Evolutionary conservation across 192 early-diverging fungal species (phyloP), one percentile per base, ranked within the genome.

Genomic region (Backusella morwellensis): DNA sequence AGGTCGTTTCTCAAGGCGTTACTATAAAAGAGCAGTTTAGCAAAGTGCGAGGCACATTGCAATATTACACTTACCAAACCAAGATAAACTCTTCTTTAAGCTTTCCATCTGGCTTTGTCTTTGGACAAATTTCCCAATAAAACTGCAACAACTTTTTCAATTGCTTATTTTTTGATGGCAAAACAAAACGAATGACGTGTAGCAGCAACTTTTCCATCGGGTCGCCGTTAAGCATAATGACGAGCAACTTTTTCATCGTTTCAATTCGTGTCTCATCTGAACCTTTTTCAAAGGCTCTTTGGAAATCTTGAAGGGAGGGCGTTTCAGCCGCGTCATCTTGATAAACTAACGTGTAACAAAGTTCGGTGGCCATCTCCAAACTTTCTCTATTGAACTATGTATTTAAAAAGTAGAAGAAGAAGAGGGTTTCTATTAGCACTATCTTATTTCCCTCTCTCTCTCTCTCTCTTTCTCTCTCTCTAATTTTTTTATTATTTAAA

Each of bases 101-200:
- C 76, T 95, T 94, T 40, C 96, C 97, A 83, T 97, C 95, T 40
- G 93, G 87, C 52, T 92, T 91, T 70, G 90, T 89, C 89, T 97
- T 97, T 32, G 98, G 95, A 77, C 95, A 97, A 44, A 99, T 95
- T 81, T 99, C 98, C 94, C 96, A 97, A 86, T 98, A 99, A 74
- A 98, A 90, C 72, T 97, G 91, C 66, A 97, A 88, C 44, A 99
- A 88, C 85, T 99, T 99, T 90, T 99, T 99, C 54, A 99, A 91
- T 78, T 89, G 81, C 86, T 99, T 99, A 90, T 96, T 96, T 83
- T 94, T 95, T 23, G 93, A 94, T 34, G 97, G 98, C 90, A 98
- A 91, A 35, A 98, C 94, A 82, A 98, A 98, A 72, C 97, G 96
- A 85, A 99, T 99, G 79, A 99, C 92, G 81, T 97, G 96, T 95